Evolutionary conservation across 805 yeast genomes (phyloP).

Genomic region (Candida stauntonica): DNA sequence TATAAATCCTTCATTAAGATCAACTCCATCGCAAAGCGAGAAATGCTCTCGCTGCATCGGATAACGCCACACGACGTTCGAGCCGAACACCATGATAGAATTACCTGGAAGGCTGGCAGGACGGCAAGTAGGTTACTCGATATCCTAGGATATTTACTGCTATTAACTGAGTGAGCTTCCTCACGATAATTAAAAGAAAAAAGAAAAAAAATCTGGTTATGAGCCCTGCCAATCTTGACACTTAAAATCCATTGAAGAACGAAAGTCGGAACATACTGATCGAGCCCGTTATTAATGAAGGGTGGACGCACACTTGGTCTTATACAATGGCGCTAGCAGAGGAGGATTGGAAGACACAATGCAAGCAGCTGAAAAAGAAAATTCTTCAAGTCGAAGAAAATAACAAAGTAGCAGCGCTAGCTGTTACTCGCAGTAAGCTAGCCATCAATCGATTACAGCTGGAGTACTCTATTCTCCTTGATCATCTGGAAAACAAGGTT

Average conservation of each 20-base stretch:
- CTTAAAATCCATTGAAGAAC: no score
- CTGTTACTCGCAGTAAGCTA: conserved; percentile 71
- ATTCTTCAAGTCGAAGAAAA: conserved; percentile 69
- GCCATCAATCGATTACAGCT: conserved; percentile 74
- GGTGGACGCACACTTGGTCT: no score
- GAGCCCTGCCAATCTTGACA: no score
- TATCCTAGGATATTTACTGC: no score
- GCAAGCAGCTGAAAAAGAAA: conserved; percentile 65
- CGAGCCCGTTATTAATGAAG: no score
- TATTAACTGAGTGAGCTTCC: no score
- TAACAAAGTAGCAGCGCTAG: conserved; percentile 71
- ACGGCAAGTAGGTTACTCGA: no score
- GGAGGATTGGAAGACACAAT: conserved; percentile 52
- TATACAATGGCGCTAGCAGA: conserved; percentile 9
- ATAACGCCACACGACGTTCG: conserved; percentile 32
- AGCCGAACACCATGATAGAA: conserved; percentile 23
- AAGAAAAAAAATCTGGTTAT: background rate
- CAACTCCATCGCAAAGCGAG: conserved; percentile 29
- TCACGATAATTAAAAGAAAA: background rate
- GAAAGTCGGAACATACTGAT: no score
- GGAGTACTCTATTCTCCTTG: conserved; percentile 78
- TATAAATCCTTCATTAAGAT: conserved; percentile 32
- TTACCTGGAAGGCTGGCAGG: no score
- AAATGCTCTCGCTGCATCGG: conserved; percentile 23
- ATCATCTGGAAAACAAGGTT: conserved; percentile 65